These are phyloP conservation scores for Claviceps spartinae DNA, from an alignment of 2,329 filamentous ascomycete species.

Conservation along the genomic window DNA sequence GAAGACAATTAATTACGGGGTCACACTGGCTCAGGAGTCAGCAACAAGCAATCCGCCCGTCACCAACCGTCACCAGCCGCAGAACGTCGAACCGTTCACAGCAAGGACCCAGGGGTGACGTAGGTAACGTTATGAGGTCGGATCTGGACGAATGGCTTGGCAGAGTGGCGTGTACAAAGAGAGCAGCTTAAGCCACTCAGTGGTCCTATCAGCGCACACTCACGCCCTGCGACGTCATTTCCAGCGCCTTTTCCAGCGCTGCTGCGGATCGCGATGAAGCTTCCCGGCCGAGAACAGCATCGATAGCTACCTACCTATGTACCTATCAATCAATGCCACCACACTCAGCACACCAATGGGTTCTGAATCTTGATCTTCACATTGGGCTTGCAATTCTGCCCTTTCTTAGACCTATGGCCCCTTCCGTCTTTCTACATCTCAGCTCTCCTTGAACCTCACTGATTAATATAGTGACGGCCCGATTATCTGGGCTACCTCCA, in stretches of 20 bases:
- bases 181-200: not conserved
- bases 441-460: not conserved
- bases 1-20: not conserved
- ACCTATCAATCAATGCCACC: not conserved
- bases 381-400: not conserved
- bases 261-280: not conserved
- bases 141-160: too few species aligned
- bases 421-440: not conserved
- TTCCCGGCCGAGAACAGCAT: not conserved
- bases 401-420: not conserved
- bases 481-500: not conserved
- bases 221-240: constrained; percentile 1
- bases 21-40: not conserved
- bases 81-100: not conserved
- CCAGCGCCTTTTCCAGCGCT: not conserved
- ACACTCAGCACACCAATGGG: not conserved
- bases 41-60: not conserved
- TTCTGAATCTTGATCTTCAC: not conserved
- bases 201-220: not conserved
- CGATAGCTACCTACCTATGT: not conserved
- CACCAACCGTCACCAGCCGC: not conserved
- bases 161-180: too few species aligned
- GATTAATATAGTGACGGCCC: not conserved
- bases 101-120: not conserved
- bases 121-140: too few species aligned